Conservation (phyloP, 2,329 filamentous ascomycete genomes). For the Waltergamsia citrina region DNA sequence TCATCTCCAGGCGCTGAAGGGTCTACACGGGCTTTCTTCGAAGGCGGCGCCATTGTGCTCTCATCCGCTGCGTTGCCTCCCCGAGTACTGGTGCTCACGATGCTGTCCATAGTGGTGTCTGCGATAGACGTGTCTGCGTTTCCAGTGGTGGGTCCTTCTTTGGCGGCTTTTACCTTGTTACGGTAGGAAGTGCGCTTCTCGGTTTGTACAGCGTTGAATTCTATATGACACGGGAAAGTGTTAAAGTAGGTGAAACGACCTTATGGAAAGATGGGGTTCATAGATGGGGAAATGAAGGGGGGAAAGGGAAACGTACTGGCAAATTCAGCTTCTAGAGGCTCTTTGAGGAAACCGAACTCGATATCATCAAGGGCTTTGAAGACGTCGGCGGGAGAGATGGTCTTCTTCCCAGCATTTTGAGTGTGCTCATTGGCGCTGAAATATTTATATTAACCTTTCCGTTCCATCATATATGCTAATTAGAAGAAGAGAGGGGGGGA, state of each 20-base stretch:
- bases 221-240: constrained; percentile 22
- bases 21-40: constrained; percentile 38
- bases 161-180: constrained; percentile 58
- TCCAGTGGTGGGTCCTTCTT: constrained; percentile 22
- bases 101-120: constrained; percentile 17
- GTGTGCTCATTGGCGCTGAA: constrained; percentile 68
- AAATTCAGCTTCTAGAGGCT: constrained; percentile 64
- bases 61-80: constrained; percentile 13
- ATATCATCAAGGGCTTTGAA: constrained; percentile 68
- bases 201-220: constrained; percentile 64
- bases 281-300: not conserved
- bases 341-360: constrained; percentile 64
- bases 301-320: constrained; percentile 43
- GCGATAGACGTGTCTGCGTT: constrained; percentile 25
- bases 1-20: constrained; percentile 19
- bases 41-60: constrained; percentile 3
- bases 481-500: not conserved
- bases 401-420: constrained; percentile 60
- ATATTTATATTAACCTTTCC: constrained; percentile 1
- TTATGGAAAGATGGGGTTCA: not conserved
- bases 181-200: constrained; percentile 68
- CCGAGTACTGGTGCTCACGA: constrained; percentile 21
- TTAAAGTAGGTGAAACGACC: constrained; percentile 3
- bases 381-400: constrained; percentile 66
- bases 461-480: not conserved